These are phyloP conservation scores for Ochetophila trinervis DNA, from an alignment of 306 rosid species.

Conservation along the genomic window DNA sequence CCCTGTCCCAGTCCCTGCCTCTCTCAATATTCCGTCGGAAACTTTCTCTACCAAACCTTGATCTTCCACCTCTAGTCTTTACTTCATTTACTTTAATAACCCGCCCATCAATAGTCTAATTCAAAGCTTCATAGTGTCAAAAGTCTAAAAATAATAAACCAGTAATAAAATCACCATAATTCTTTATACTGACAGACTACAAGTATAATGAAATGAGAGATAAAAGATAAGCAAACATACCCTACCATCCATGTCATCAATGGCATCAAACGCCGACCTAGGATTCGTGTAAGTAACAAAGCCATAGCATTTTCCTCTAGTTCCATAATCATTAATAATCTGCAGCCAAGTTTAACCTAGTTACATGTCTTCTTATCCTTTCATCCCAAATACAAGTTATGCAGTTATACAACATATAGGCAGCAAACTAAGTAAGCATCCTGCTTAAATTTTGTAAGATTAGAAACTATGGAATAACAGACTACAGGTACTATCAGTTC, in stretches of 20 bases:
- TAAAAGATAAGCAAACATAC: slow-evolving; percentile 35
- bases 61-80: slow-evolving; percentile 61
- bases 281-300: slow-evolving; percentile 89
- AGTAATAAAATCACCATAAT: neutral
- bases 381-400: neutral
- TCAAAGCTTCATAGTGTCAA: slow-evolving; percentile 34
- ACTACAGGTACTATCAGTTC: no score
- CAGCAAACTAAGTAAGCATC: neutral
- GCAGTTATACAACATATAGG: neutral
- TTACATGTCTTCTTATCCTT: neutral
- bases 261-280: slow-evolving; percentile 82
- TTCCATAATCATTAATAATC: slow-evolving; percentile 77
- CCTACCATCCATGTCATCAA: slow-evolving; percentile 87
- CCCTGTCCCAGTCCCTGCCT: slow-evolving; percentile 56
- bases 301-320: slow-evolving; percentile 85
- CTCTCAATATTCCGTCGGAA: slow-evolving; percentile 44
- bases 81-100: slow-evolving; percentile 82
- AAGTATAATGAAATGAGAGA: neutral
- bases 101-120: slow-evolving; percentile 77
- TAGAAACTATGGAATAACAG: no score
- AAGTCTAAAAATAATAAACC: slow-evolving; percentile 16
- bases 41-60: slow-evolving; percentile 61
- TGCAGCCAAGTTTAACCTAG: slow-evolving; percentile 22
- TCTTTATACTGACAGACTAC: neutral
- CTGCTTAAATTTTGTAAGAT: neutral